These are phyloP conservation scores for Boletus patriciae DNA, from an alignment of 768 basidiomycete species.

Conservation along the genomic window DNA sequence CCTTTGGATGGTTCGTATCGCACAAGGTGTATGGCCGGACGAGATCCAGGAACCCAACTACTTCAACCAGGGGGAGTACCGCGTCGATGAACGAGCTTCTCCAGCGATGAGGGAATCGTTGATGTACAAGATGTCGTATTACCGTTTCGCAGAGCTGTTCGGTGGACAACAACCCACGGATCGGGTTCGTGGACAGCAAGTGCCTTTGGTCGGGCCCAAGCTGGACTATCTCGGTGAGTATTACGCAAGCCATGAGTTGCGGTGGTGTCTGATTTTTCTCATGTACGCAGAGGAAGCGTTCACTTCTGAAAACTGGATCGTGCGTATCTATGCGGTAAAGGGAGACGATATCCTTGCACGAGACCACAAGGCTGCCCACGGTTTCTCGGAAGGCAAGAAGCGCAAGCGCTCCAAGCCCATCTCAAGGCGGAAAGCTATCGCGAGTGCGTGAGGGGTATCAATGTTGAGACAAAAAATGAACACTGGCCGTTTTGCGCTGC, in stretches of 20 bases:
- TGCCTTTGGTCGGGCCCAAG: constrained; percentile 76
- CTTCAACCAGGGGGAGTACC: constrained; percentile 95
- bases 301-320: constrained; percentile 99
- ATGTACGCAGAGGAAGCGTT: constrained; percentile 81
- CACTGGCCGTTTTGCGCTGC: neutral
- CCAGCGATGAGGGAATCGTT: constrained; percentile 90
- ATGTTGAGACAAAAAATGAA: neutral
- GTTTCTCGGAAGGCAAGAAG: constrained; percentile 86
- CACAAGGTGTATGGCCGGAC: constrained; percentile 97
- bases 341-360: constrained; percentile 91
- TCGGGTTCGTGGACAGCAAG: constrained; percentile 82
- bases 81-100: constrained; percentile 82
- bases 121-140: constrained; percentile 99
- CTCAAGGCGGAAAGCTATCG: constrained; percentile 52
- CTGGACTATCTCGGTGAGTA: constrained; percentile 84
- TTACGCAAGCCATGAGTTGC: neutral
- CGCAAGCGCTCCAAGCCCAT: constrained; percentile 77
- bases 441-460: constrained; percentile 12
- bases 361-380: constrained; percentile 83
- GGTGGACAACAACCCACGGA: constrained; percentile 74
- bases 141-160: constrained; percentile 89
- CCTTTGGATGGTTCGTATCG: constrained; percentile 96
- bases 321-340: constrained; percentile 93
- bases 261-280: constrained; percentile 1
- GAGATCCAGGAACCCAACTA: constrained; percentile 95